Evolutionary conservation across 2,329 filamentous ascomycete species (phyloP).

Genomic region (Magnaporthiopsis rhizophila): DNA sequence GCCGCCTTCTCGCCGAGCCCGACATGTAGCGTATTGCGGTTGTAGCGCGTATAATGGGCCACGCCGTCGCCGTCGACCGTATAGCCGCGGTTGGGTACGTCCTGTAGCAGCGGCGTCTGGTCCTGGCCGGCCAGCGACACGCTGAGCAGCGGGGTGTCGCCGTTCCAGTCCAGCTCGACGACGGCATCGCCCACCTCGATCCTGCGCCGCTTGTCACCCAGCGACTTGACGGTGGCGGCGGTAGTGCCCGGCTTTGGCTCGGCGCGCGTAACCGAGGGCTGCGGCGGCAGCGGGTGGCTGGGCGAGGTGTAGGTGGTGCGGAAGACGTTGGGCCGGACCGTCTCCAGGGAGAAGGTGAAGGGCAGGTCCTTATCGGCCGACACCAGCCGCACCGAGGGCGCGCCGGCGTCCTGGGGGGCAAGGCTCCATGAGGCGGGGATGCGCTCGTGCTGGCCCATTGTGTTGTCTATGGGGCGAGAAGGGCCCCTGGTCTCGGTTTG

Average conservation of each 20-base stretch:
- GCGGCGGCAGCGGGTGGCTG: slow-evolving; percentile 55
- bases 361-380: slow-evolving; percentile 28
- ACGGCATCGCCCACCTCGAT: slow-evolving; percentile 40
- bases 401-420: slow-evolving; percentile 19
- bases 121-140: slow-evolving; percentile 45
- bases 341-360: slow-evolving; percentile 55
- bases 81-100: slow-evolving; percentile 60
- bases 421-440: slow-evolving; percentile 13
- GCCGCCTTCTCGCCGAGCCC: slow-evolving; percentile 66
- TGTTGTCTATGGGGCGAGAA: slow-evolving; percentile 11
- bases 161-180: slow-evolving; percentile 50
- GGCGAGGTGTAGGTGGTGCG: slow-evolving; percentile 58
- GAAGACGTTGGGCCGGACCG: slow-evolving; percentile 55
- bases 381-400: slow-evolving; percentile 23
- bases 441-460: slow-evolving; percentile 17
- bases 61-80: slow-evolving; percentile 47
- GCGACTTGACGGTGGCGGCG: slow-evolving; percentile 23
- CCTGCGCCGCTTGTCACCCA: slow-evolving; percentile 25
- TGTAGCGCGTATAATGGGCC: slow-evolving; percentile 53
- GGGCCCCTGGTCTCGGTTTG: too few species aligned
- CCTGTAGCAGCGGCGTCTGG: slow-evolving; percentile 48
- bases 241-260: slow-evolving; percentile 25
- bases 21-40: slow-evolving; percentile 52
- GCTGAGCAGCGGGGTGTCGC: slow-evolving; percentile 15
- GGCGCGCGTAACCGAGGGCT: slow-evolving; percentile 49